Conservation (phyloP, 2,329 filamentous ascomycete genomes). For the Tolypocladium tundrense region DNA sequence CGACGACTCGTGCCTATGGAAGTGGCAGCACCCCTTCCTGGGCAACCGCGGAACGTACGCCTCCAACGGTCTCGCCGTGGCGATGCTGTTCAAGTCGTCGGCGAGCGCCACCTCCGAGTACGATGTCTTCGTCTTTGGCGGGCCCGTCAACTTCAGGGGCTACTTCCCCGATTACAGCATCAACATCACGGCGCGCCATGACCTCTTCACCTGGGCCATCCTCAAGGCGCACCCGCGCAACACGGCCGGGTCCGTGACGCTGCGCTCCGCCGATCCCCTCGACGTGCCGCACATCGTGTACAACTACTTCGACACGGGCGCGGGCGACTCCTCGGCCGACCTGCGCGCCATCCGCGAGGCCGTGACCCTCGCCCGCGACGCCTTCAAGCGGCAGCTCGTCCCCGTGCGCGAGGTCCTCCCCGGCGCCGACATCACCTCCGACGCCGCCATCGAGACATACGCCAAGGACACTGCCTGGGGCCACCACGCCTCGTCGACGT, state of each 20-base stretch:
- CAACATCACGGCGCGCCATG: conserved; percentile 13
- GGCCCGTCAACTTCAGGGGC: conserved; percentile 15
- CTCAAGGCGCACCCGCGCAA: conserved; percentile 56
- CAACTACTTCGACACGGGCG: conserved; percentile 47
- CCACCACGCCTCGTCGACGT: conserved; percentile 47
- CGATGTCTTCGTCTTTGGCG: conserved; percentile 19
- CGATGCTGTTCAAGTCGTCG: conserved; percentile 16
- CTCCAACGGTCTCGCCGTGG: conserved; percentile 12
- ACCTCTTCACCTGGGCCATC: conserved; percentile 25
- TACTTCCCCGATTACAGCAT: conserved; percentile 16
- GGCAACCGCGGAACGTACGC: conserved; percentile 11
- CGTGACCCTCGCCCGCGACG: conserved; percentile 38
- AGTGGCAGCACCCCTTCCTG: conserved; percentile 13
- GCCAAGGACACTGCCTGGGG: conserved; percentile 40
- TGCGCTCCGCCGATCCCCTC: conserved; percentile 51
- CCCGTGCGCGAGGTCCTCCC: conserved; percentile 15
- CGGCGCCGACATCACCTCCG: conserved; percentile 24
- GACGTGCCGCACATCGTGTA: conserved; percentile 54
- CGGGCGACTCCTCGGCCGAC: conserved; percentile 34
- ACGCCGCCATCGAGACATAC: conserved; percentile 34
- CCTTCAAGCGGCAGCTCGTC: conserved; percentile 13
- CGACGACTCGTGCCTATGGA: conserved; percentile 22
- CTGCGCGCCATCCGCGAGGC: conserved; percentile 46
- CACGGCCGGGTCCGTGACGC: conserved; percentile 47
- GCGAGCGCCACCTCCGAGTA: conserved; percentile 13